Base-by-base conservation (phyloP, 495 filamentous ascomycete genomes). In the Lophiotrema nucula region DNA sequence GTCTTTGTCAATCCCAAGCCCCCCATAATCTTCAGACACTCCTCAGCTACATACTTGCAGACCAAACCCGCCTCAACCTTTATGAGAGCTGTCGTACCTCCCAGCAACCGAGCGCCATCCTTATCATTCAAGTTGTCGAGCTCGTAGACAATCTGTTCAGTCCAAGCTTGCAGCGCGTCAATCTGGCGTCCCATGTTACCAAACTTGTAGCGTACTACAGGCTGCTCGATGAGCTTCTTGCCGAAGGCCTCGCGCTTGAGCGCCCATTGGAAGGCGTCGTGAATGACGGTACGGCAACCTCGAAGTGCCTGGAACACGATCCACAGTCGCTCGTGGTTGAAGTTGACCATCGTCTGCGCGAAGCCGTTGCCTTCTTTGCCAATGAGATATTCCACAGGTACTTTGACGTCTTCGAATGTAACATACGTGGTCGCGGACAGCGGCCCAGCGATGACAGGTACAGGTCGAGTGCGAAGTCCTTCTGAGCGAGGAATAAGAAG, bases 241-340 rank as follows among this genome's bases (percentile, higher is more conserved):
- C 56, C 66, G 39, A 68, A 68, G 16, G 57, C 58, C 37, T 66
- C 58, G 1, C 66, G 47, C 58, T 68, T 68, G n/a, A 54, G 44
- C 15, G 63, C 66, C 54, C 53, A 66, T 16, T 49, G 43, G 28
- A 64, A 51, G 13, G 46, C 51, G 42, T 67, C 64, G 23, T 62
- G 54, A 13, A 59, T 51, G 12, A 47, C 55, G 8, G 42, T 56
- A 18, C 64, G 31, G 31, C 57, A 59, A 3, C 58, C 58, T 1
- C 64, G 39, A 13, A 63, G 43, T 5, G 50, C 61, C 39, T 64
- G 61, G 43, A 64, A 64, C 2, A 41, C 61, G 12, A 64, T 51
- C 59, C 64, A 62, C 12, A 67, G 45, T 16, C 64, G 25, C 50
- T 68, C 65, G 46, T 68, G 66, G 58, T 68, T 68, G 50, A 68